Evolutionary conservation across 768 basidiomycete species (phyloP), one percentile per base, ranked within the genome.

Genomic region (Amanita subjunquillea): DNA sequence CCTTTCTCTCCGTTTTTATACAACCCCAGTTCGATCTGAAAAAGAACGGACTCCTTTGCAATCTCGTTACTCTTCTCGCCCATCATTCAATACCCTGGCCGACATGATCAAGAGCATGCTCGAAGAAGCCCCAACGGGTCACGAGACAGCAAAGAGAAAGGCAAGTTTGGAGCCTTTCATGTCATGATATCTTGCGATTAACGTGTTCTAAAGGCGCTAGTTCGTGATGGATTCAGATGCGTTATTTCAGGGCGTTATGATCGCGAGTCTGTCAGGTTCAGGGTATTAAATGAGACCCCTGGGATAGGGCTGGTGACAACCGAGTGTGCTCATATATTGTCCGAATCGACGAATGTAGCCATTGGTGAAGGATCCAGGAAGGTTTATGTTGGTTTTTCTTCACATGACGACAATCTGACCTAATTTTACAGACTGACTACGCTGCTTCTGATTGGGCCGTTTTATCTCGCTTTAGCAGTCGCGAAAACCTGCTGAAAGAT

Each of bases 41-140:
- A 51, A 51, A 51, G 39, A 39, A 40, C 39, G 30, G 39, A 51
- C 50, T 43, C 50, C 38, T 29, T 2, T n/a, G 22, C 50, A 40
- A 51, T 41, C 39, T 29, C 25, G 7, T 42, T 22, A 51, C 38
- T 39, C 50, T 41, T 51, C 48, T 50, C 57, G 53, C 40, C 57
- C 55, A n/a, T 62, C 60, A 15, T 64, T 63, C 56, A 56, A 58
- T 53, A 63, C 46, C 7, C n/a, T n/a, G n/a, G n/a, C n/a, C n/a
- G n/a, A n/a, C n/a, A n/a, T n/a, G n/a, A n/a, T n/a, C n/a, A n/a
- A n/a, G n/a, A n/a, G n/a, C n/a, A 58, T 51, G 56, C 53, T 59
- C 55, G 38, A 45, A 17, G 55, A 60, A 6, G 56, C 54, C 6
- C 54, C 58, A 52, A 59, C 57, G 41, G 44, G 51, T 32, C 58